phyloP scores from a whole-genome alignment of 2,329 filamentous ascomycete genomes.

The Neofusicoccum laricinum region DNA sequence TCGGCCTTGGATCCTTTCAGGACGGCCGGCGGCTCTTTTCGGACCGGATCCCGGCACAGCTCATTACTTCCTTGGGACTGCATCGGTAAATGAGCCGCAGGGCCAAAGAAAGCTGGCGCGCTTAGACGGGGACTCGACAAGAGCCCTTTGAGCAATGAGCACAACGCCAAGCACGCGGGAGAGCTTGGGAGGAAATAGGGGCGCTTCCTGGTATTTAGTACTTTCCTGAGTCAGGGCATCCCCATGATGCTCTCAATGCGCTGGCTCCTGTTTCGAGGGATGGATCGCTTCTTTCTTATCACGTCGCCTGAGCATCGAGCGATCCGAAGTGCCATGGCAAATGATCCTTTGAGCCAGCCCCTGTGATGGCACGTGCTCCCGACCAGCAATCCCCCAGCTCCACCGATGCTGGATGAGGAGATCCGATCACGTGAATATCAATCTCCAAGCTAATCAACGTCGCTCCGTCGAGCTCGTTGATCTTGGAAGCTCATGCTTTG shows the following conservation, averaged over 20 bases:
- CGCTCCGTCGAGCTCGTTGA: too few relatives aligned
- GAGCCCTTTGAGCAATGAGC: too few relatives aligned
- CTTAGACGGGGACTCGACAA: too few relatives aligned
- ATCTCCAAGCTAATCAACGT: not conserved
- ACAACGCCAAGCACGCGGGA: not conserved
- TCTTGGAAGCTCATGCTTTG: not conserved
- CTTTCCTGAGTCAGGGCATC: not conserved
- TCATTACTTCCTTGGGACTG: not conserved
- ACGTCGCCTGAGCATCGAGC: slow-evolving; percentile 1
- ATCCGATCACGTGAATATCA: not conserved
- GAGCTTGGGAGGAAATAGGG: slow-evolving; percentile 8
- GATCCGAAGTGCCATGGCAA: not conserved
- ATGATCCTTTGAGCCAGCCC: not conserved
- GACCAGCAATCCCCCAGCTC: not conserved
- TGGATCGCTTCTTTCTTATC: not conserved
- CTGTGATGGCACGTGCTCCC: not conserved
- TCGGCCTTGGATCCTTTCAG: not conserved
- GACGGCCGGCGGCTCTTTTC: not conserved
- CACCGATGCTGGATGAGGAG: not conserved
- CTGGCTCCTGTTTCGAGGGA: not conserved
- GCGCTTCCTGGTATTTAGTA: slow-evolving; percentile 1
- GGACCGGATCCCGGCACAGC: slow-evolving; percentile 3
- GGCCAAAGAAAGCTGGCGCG: too few relatives aligned
- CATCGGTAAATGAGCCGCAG: not conserved
- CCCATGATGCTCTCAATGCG: not conserved